Percentiles rank a stretch among this genome's conserved stretches.
These are phyloP conservation scores for Pezicula neosporulosa DNA, from an alignment of 2,329 filamentous ascomycete species.

Conservation along the genomic window DNA sequence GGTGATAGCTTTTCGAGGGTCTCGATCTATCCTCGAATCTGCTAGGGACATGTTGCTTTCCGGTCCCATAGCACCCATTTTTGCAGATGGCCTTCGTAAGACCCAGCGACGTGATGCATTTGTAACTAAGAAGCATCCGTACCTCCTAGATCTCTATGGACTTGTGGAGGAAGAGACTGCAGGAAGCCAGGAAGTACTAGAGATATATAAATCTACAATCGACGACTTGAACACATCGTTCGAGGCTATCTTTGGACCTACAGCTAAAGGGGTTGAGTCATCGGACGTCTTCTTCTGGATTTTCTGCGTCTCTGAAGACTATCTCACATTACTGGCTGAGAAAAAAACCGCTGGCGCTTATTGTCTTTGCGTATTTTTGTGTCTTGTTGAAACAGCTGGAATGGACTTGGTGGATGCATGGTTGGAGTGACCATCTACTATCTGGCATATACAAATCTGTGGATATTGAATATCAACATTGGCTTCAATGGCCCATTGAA, in stretches of 20 bases:
- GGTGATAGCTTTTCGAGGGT: background rate
- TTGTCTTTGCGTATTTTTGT: constrained; percentile 21
- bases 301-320: constrained; percentile 17
- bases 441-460: constrained; percentile 16
- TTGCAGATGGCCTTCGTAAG: background rate
- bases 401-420: constrained; percentile 25
- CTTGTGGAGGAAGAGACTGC: background rate
- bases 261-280: background rate
- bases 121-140: background rate
- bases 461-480: constrained; percentile 17
- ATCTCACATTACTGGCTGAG: constrained; percentile 12
- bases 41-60: background rate
- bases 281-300: constrained; percentile 10
- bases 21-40: background rate
- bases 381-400: constrained; percentile 19
- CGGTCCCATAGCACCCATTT: background rate
- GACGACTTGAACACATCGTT: background rate
- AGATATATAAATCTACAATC: background rate
- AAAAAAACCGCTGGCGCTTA: constrained; percentile 14
- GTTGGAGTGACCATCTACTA: constrained; percentile 16
- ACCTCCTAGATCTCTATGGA: background rate
- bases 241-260: background rate
- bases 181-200: background rate
- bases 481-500: constrained; percentile 22
- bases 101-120: background rate